Conservation (phyloP, 1,284 basidiomycete species). For the Cryptococcus amylolentus region DNA sequence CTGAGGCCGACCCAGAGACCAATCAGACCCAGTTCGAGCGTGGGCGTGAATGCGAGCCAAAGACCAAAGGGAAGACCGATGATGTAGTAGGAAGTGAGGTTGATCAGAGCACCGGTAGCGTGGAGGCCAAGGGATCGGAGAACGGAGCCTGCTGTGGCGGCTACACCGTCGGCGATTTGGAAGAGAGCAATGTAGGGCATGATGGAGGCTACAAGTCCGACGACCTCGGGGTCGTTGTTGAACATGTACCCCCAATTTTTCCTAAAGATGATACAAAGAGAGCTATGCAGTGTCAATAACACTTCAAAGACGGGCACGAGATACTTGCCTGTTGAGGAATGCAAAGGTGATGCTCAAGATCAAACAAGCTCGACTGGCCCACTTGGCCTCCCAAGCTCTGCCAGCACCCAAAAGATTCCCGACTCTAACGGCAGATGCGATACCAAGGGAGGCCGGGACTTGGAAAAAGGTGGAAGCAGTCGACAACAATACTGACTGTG, state of each 20-base stretch:
- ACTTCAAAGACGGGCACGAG: neutral
- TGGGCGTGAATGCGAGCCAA: conserved; percentile 50
- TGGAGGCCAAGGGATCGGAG: conserved; percentile 70
- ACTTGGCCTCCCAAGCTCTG: conserved; percentile 63
- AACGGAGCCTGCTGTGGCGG: conserved; percentile 68
- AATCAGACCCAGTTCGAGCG: conserved; percentile 37
- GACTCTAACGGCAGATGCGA: conserved; percentile 79
- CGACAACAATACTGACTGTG: conserved; percentile 55
- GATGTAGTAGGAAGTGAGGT: conserved; percentile 53
- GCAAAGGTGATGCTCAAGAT: conserved; percentile 61
- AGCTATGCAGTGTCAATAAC: conserved; percentile 49
- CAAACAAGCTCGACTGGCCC: conserved; percentile 62
- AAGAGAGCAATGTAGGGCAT: conserved; percentile 69
- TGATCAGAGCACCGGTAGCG: conserved; percentile 52
- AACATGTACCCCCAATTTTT: conserved; percentile 75
- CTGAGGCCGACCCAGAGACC: conserved; percentile 54
- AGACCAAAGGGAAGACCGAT: conserved; percentile 53
- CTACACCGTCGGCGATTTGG: conserved; percentile 65
- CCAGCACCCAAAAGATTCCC: conserved; percentile 76
- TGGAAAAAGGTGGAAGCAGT: conserved; percentile 72
- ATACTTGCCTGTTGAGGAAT: conserved; percentile 59
- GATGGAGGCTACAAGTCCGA: conserved; percentile 62
- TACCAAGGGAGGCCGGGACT: conserved; percentile 72
- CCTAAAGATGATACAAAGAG: conserved; percentile 68
- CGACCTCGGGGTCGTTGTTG: conserved; percentile 69